Evolutionary conservation across 2,329 filamentous ascomycete genomes (phyloP).

Genomic region (Nothophoma quercina): DNA sequence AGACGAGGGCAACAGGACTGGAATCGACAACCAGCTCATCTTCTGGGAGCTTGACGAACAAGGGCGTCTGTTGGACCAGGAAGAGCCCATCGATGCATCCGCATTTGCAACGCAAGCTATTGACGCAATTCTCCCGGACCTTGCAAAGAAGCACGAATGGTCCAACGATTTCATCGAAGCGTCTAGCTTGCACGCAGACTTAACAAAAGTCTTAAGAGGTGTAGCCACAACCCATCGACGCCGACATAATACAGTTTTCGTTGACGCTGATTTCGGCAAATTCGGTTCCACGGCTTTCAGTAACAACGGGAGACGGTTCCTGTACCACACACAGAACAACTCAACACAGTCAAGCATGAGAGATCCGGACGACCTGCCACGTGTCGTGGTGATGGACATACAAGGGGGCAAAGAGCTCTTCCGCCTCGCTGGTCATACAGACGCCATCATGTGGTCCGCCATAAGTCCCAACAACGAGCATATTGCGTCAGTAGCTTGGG

Average conservation of each 20-base stretch:
- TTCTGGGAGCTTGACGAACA: slow-evolving; percentile 40
- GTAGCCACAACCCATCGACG: slow-evolving; percentile 32
- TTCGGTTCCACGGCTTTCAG: slow-evolving; percentile 30
- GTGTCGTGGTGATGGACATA: slow-evolving; percentile 31
- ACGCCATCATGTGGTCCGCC: slow-evolving; percentile 36
- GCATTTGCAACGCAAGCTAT: slow-evolving; percentile 36
- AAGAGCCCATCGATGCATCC: slow-evolving; percentile 35
- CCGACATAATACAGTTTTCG: slow-evolving; percentile 30
- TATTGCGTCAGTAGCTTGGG: slow-evolving; percentile 39
- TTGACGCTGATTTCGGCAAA: slow-evolving; percentile 20
- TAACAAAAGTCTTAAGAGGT: slow-evolving; percentile 26
- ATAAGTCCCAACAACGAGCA: slow-evolving; percentile 33
- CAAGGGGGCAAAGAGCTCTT: slow-evolving; percentile 21
- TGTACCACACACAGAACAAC: slow-evolving; percentile 25
- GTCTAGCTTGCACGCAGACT: slow-evolving; percentile 30
- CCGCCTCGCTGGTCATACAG: slow-evolving; percentile 34
- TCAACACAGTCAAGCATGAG: slow-evolving; percentile 22
- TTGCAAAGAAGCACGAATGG: slow-evolving; percentile 38
- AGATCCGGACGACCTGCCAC: slow-evolving; percentile 15
- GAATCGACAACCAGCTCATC: slow-evolving; percentile 20
- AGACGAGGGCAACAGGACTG: background rate
- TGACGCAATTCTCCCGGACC: slow-evolving; percentile 33
- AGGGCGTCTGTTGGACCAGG: slow-evolving; percentile 36
- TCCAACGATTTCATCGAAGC: slow-evolving; percentile 30
- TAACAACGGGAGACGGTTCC: slow-evolving; percentile 26